These are phyloP conservation scores for Phytophthora cryptogea DNA, from an alignment of 352 stramenopile genomes.

Conservation along the genomic window DNA sequence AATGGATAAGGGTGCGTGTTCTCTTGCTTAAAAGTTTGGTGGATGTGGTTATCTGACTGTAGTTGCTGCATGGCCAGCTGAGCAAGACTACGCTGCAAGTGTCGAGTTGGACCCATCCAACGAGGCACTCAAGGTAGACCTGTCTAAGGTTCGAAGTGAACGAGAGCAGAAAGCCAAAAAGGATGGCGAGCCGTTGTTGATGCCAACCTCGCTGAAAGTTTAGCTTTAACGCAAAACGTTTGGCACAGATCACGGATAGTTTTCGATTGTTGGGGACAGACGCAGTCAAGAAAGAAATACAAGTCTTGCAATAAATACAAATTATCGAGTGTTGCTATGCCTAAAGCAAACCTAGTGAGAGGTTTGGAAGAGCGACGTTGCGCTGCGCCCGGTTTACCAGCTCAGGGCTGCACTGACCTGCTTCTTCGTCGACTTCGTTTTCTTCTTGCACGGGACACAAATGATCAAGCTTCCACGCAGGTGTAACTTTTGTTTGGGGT, in stretches of 20 bases:
- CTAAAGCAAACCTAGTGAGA: conserved; percentile 36
- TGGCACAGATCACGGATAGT: background rate
- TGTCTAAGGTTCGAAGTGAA: conserved; percentile 42
- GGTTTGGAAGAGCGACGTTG: conserved; percentile 23
- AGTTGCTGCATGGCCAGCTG: conserved; percentile 33
- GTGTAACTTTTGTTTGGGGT: conserved; percentile 37
- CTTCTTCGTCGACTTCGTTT: conserved; percentile 27
- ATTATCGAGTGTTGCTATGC: background rate
- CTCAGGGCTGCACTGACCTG: conserved; percentile 12
- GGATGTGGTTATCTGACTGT: background rate
- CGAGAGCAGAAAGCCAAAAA: conserved; percentile 10
- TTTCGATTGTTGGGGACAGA: background rate
- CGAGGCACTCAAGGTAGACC: conserved; percentile 48
- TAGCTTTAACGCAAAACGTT: conserved; percentile 6
- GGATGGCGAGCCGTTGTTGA: background rate
- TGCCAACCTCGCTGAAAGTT: conserved; percentile 12
- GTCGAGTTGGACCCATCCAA: conserved; percentile 70
- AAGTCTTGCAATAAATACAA: conserved; percentile 1
- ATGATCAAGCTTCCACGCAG: conserved; percentile 36
- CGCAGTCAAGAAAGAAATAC: background rate
- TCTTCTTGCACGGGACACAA: conserved; percentile 19
- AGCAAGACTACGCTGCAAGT: conserved; percentile 56
- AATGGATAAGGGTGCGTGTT: conserved; percentile 43
- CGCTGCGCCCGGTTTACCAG: background rate
- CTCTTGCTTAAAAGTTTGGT: background rate